Evolutionary conservation across 495 filamentous ascomycete genomes (phyloP).

Genomic region (Recurvomyces mirabilis): DNA sequence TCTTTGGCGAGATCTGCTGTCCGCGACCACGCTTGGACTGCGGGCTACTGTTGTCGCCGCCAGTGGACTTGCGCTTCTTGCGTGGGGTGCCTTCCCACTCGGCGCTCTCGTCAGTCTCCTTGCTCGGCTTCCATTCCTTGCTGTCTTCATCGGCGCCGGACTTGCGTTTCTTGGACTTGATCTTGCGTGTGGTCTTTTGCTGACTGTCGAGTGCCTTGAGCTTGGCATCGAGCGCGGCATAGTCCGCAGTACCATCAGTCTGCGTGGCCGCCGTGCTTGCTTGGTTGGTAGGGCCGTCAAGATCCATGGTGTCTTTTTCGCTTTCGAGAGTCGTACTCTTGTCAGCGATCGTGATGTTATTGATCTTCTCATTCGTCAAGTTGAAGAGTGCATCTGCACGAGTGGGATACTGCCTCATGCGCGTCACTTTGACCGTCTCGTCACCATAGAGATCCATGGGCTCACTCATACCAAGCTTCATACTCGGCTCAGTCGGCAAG

Average conservation of each 20-base stretch:
- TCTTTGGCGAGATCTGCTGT: background rate
- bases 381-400: slow-evolving; percentile 15
- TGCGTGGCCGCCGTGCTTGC: slow-evolving; percentile 1
- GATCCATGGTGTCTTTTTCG: slow-evolving; percentile 2
- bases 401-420: slow-evolving; percentile 9
- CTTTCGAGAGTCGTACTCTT: background rate
- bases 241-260: slow-evolving; percentile 1
- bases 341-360: background rate
- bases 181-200: slow-evolving; percentile 8
- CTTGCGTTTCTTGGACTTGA: slow-evolving; percentile 27
- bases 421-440: slow-evolving; percentile 9
- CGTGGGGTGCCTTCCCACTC: slow-evolving; percentile 14
- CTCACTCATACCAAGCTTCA: slow-evolving; percentile 2
- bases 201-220: slow-evolving; percentile 21
- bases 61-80: slow-evolving; percentile 18
- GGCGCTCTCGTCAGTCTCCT: slow-evolving; percentile 17
- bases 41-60: slow-evolving; percentile 10
- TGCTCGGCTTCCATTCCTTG: slow-evolving; percentile 20
- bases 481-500: background rate
- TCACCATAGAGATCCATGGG: slow-evolving; percentile 1
- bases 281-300: background rate
- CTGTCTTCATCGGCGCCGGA: slow-evolving; percentile 14
- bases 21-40: slow-evolving; percentile 11
- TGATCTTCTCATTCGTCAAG: slow-evolving; percentile 1
- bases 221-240: slow-evolving; percentile 17